Evolutionary conservation across 495 filamentous ascomycete species (phyloP), one percentile per base, ranked within the genome.

Genomic region (Cudoniella acicularis): DNA sequence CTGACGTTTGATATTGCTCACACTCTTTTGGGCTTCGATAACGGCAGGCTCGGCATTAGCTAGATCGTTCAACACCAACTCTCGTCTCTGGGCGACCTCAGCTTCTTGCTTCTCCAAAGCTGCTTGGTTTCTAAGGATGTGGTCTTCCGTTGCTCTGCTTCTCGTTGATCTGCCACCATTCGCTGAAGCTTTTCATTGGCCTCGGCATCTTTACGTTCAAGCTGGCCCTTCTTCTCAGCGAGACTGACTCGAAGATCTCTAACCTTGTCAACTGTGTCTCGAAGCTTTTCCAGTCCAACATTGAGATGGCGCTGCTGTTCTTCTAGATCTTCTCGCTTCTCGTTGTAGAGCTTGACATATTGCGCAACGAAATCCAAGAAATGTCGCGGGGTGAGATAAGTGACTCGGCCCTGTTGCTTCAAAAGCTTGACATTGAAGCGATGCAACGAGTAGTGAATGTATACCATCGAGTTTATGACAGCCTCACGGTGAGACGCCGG

Each of bases 361-460:
- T 99, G 94, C 40, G 91, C 90, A 54, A 98, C 94, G 67, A 99
- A 99, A 70, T 99, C 94, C 47, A 99, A 79, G 75, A 96, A 99
- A 72, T 99, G 94, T 41, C 94, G 83, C 24, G 94, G 94, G 22
- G 95, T 99, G 54, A 98, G 87, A 74, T 87, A 98, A 1, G 95
- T 97, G 16, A 85, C 80, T 74, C 85, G 89, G 66, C 87, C 88
- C 75, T 97, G 94, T 69, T 97, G 93, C 67, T 91, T 96, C 50
- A 87, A 83, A 45, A 98, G 80, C 61, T 91, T 94, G 56, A 78
- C 74, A 67, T 98, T 99, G 83, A 97, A 93, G 6, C 80, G 81
- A 56, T 91, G 90, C 46, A 99, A 73, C 8, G 94, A 97, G 73
- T 97, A 88, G 69, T 99, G 94, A 49, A 98, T 92, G 72, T 95